These are phyloP conservation scores for Thalassiosira allenii DNA, from an alignment of 352 stramenopile species.

Conservation along the genomic window DNA sequence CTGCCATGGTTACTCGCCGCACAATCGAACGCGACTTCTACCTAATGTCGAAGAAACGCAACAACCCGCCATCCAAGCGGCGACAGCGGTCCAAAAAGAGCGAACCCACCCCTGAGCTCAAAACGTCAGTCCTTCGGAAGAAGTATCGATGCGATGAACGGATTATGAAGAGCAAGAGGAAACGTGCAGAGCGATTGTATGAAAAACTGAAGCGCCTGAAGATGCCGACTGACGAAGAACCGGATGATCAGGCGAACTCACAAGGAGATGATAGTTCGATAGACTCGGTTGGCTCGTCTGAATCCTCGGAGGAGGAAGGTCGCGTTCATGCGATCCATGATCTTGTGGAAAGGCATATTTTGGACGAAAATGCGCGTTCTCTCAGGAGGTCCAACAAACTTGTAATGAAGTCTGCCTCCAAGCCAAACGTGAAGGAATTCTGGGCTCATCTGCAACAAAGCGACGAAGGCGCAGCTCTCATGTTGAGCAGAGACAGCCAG, in stretches of 20 bases:
- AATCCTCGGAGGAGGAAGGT: slow-evolving; percentile 44
- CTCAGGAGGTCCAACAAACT: slow-evolving; percentile 46
- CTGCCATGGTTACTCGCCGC: slow-evolving; percentile 47
- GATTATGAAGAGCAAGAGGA: slow-evolving; percentile 47
- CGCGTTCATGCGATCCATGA: slow-evolving; percentile 55
- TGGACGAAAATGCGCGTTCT: slow-evolving; percentile 56
- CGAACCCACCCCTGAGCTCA: slow-evolving; percentile 40
- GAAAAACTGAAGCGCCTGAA: slow-evolving; percentile 48
- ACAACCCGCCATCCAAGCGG: slow-evolving; percentile 39
- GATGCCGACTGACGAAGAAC: slow-evolving; percentile 21
- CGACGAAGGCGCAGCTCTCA: background rate
- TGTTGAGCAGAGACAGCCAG: slow-evolving; percentile 29
- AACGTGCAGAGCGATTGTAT: slow-evolving; percentile 32
- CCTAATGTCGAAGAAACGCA: slow-evolving; percentile 63
- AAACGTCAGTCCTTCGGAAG: slow-evolving; percentile 58
- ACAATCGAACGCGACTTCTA: slow-evolving; percentile 70
- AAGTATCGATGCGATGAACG: slow-evolving; percentile 63
- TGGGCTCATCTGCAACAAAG: slow-evolving; percentile 52
- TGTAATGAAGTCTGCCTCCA: slow-evolving; percentile 31
- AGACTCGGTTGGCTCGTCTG: too few relatives aligned
- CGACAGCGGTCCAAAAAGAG: slow-evolving; percentile 22
- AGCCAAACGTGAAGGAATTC: slow-evolving; percentile 45
- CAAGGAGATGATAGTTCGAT: slow-evolving; percentile 13
- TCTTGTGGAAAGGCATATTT: slow-evolving; percentile 53
- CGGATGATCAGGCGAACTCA: slow-evolving; percentile 1